These are phyloP conservation scores for Aspergillus ochraceus DNA, from an alignment of 2,329 filamentous ascomycete genomes.

Conservation along the genomic window DNA sequence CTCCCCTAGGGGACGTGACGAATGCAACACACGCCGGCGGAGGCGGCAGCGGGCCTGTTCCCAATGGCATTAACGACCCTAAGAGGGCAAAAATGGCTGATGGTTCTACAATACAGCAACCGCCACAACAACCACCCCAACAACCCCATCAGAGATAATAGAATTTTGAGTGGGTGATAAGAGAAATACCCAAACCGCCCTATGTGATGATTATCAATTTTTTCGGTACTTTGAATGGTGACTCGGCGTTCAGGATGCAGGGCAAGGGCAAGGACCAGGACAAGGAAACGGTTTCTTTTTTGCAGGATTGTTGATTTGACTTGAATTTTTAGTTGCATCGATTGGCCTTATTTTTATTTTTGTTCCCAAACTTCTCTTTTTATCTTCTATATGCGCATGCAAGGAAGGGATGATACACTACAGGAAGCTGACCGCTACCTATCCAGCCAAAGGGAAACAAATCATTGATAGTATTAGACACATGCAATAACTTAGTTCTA, in stretches of 20 bases:
- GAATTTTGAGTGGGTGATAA: background rate
- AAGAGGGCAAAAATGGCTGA: constrained; percentile 34
- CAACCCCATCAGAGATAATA: constrained; percentile 14
- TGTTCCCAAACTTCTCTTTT: background rate
- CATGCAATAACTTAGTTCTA: background rate
- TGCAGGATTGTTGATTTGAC: background rate
- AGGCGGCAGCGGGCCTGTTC: constrained; percentile 20
- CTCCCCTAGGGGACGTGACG: constrained; percentile 47
- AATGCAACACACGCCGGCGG: constrained; percentile 31
- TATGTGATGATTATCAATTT: background rate
- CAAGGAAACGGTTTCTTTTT: background rate
- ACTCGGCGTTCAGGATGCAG: constrained; percentile 1
- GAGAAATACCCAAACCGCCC: background rate
- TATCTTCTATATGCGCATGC: background rate
- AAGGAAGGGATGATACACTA: background rate
- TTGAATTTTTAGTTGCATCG: background rate
- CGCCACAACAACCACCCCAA: constrained; percentile 20
- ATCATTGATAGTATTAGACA: too few relatives aligned
- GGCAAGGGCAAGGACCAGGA: background rate
- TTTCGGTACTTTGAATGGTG: background rate
- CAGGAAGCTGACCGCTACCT: background rate
- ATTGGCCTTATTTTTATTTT: background rate
- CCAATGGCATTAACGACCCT: constrained; percentile 27
- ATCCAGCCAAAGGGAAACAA: too few relatives aligned
- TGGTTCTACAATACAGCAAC: constrained; percentile 12